These are phyloP conservation scores for Rubroboletus satanas DNA, from an alignment of 768 basidiomycete species.

Conservation along the genomic window DNA sequence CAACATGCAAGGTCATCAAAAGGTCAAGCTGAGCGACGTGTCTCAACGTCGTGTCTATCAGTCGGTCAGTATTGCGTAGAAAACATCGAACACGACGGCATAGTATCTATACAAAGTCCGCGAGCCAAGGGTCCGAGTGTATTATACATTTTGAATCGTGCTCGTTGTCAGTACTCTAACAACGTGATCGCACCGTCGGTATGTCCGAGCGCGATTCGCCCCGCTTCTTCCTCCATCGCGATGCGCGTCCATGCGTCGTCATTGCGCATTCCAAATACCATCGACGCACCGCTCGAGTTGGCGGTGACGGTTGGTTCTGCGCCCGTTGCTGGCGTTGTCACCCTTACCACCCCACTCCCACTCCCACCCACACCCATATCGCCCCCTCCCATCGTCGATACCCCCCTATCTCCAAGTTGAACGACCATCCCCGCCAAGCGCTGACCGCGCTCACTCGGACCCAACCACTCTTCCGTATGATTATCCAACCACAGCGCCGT, in stretches of 20 bases:
- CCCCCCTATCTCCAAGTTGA: too few relatives aligned
- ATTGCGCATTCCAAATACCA: slow-evolving; percentile 44
- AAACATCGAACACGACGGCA: not conserved
- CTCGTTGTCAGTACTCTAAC: slow-evolving; percentile 38
- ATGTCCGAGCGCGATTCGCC: slow-evolving; percentile 35
- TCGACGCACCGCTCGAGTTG: slow-evolving; percentile 14
- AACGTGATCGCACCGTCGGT: slow-evolving; percentile 46
- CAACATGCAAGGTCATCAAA: not conserved
- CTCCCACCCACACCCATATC: not conserved
- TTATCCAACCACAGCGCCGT: slow-evolving; percentile 67
- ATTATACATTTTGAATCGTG: too few relatives aligned
- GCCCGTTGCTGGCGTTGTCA: not conserved
- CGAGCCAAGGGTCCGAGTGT: not conserved
- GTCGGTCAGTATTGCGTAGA: too few relatives aligned
- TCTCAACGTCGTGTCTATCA: too few relatives aligned
- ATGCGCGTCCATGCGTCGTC: slow-evolving; percentile 47
- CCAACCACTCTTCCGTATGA: slow-evolving; percentile 50
- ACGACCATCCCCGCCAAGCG: slow-evolving; percentile 48
- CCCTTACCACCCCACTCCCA: not conserved
- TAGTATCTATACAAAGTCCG: not conserved
- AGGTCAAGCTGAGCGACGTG: not conserved
- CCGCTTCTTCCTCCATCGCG: slow-evolving; percentile 38
- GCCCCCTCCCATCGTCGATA: not conserved
- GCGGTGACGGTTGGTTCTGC: not conserved
- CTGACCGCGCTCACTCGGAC: slow-evolving; percentile 49